phyloP scores from a whole-genome alignment of 768 basidiomycete genomes.

The Xanthoconium purpureum region DNA sequence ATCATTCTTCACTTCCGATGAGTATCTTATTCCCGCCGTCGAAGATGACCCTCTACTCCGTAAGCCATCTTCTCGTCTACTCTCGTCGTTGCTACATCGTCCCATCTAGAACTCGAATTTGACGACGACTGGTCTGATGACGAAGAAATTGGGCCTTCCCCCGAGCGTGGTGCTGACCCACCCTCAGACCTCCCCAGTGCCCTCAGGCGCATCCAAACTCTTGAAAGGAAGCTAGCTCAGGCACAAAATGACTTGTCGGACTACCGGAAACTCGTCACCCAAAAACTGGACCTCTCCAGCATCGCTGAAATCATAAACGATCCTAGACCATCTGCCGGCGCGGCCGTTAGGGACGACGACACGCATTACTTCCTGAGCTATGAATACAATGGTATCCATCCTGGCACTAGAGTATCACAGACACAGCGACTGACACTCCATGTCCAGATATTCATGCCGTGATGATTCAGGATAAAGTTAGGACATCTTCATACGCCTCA shows the following conservation, averaged over 20 bases:
- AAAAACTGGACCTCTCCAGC: constrained; percentile 46
- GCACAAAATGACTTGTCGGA: constrained; percentile 61
- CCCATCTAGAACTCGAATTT: constrained; percentile 52
- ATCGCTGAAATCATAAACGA: constrained; percentile 44
- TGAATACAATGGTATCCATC: constrained; percentile 68
- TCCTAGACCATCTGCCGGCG: constrained; percentile 22
- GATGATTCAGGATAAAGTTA: constrained; percentile 94
- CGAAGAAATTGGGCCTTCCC: background rate
- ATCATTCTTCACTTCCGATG: constrained; percentile 67
- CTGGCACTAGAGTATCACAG: background rate
- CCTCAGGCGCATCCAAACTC: constrained; percentile 46
- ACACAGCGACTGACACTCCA: background rate
- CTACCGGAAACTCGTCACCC: constrained; percentile 55
- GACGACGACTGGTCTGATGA: constrained; percentile 75
- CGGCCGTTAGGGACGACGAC: constrained; percentile 70
- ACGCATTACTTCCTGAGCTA: constrained; percentile 93
- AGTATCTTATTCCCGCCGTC: constrained; percentile 76
- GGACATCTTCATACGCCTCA: constrained; percentile 89
- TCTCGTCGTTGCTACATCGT: background rate
- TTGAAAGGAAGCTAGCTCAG: constrained; percentile 60
- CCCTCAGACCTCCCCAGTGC: constrained; percentile 35
- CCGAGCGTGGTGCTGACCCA: constrained; percentile 1
- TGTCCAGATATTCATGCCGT: constrained; percentile 84
- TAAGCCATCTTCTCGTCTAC: constrained; percentile 38
- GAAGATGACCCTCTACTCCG: constrained; percentile 89